Evolutionary conservation across 2,329 filamentous ascomycete genomes (phyloP).

Genomic region (Hypoxylon sp.): DNA sequence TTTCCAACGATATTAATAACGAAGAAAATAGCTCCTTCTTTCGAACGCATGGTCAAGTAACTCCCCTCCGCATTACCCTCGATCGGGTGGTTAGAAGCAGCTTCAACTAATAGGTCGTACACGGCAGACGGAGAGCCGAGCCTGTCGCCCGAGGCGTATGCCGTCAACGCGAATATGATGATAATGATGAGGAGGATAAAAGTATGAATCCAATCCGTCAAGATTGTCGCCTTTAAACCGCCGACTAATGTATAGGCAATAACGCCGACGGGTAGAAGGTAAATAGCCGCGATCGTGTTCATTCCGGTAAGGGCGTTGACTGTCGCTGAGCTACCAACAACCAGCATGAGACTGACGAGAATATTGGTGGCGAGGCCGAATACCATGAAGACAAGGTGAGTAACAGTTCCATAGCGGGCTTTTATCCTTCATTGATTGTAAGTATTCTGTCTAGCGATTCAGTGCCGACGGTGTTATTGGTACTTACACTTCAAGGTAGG

Average conservation of each 20-base stretch:
- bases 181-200: conserved; percentile 87
- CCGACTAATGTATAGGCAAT: conserved; percentile 73
- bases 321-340: conserved; percentile 84
- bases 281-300: conserved; percentile 81
- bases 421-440: conserved; percentile 37
- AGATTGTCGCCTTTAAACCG: conserved; percentile 76
- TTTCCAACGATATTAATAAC: conserved; percentile 90
- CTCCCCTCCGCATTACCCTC: conserved; percentile 81
- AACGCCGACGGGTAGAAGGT: conserved; percentile 81
- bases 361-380: conserved; percentile 88
- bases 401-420: conserved; percentile 47
- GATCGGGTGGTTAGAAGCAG: conserved; percentile 75
- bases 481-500: conserved; percentile 77
- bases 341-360: conserved; percentile 86
- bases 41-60: conserved; percentile 86
- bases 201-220: conserved; percentile 88
- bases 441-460: not conserved
- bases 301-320: conserved; percentile 76
- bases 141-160: conserved; percentile 76
- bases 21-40: conserved; percentile 87
- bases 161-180: conserved; percentile 82
- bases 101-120: conserved; percentile 78
- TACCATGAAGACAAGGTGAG: conserved; percentile 81
- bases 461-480: too few relatives aligned
- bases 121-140: conserved; percentile 80